Evolutionary conservation across 768 basidiomycete species (phyloP).

Genomic region (Hericium coralloides): DNA sequence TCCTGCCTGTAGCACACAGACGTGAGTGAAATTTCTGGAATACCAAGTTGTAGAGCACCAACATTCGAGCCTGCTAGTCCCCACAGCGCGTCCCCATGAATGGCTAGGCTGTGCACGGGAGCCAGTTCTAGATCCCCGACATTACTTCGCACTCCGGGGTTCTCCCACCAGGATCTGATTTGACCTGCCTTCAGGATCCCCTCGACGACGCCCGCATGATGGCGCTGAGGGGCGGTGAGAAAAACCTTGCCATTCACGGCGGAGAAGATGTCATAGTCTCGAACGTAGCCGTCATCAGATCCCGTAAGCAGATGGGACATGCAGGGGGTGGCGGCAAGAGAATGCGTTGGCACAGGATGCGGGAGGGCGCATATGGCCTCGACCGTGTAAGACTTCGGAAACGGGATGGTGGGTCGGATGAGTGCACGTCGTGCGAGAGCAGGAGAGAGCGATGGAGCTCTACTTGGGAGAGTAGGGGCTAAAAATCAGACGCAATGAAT

Average conservation of each 20-base stretch:
- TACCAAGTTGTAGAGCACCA: constrained; percentile 22
- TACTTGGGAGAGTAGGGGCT: constrained; percentile 28
- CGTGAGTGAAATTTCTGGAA: constrained; percentile 1
- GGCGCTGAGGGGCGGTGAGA: constrained; percentile 80
- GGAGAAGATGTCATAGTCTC: constrained; percentile 86
- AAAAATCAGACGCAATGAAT: constrained; percentile 14
- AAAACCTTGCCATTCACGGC: constrained; percentile 83
- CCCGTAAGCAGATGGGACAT: constrained; percentile 87
- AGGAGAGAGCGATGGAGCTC: constrained; percentile 38
- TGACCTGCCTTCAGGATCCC: constrained; percentile 88
- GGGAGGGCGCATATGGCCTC: constrained; percentile 91
- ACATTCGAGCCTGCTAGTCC: constrained; percentile 82
- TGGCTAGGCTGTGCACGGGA: constrained; percentile 84
- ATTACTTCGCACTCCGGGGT: constrained; percentile 28
- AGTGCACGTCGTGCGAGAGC: constrained; percentile 42
- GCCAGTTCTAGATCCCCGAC: constrained; percentile 25
- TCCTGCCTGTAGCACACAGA: constrained; percentile 49
- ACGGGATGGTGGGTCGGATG: constrained; percentile 25
- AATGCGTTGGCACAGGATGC: constrained; percentile 79
- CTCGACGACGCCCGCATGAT: constrained; percentile 86
- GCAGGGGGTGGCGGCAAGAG: constrained; percentile 79
- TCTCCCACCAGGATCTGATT: constrained; percentile 88
- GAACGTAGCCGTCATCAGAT: constrained; percentile 88
- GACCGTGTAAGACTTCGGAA: constrained; percentile 66
- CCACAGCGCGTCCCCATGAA: constrained; percentile 94